phyloP scores from a whole-genome alignment of 2,329 filamentous ascomycete species.

The Simplicillium aogashimaense region DNA sequence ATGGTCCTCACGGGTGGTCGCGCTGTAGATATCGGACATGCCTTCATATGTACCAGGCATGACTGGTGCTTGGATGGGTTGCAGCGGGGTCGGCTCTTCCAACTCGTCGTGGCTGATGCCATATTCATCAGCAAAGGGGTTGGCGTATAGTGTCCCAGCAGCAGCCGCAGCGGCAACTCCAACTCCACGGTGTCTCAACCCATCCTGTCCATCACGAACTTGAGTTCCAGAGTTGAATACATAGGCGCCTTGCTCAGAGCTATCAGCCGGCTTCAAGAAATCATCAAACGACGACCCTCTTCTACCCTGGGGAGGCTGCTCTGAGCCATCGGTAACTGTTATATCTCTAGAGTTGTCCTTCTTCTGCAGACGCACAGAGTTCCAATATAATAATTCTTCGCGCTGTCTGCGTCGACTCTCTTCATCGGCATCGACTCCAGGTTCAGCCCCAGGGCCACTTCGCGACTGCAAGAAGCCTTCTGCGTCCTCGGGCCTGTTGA shows the following conservation, averaged over 20 bases:
- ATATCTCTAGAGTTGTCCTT: conserved; percentile 19
- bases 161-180: conserved; percentile 35
- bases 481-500: conserved; percentile 58
- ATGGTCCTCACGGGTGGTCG: conserved; percentile 34
- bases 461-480: conserved; percentile 50
- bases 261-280: conserved; percentile 40
- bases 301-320: conserved; percentile 8
- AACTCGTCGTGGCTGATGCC: conserved; percentile 39
- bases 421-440: conserved; percentile 51
- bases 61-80: conserved; percentile 20
- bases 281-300: conserved; percentile 45
- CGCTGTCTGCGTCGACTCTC: conserved; percentile 50
- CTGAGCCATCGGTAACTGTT: conserved; percentile 8
- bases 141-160: conserved; percentile 35
- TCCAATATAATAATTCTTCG: conserved; percentile 59
- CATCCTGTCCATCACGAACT: conserved; percentile 25
- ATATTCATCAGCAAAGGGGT: conserved; percentile 51
- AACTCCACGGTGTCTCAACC: conserved; percentile 34
- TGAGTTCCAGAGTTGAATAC: conserved; percentile 49
- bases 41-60: conserved; percentile 35
- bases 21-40: conserved; percentile 47
- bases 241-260: conserved; percentile 43
- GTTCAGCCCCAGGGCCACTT: conserved; percentile 27
- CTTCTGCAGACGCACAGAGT: conserved; percentile 42
- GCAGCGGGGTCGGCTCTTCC: conserved; percentile 23